Evolutionary conservation across 345 rosid species (phyloP), one percentile per base, ranked within the genome.

Genomic region (Turnera subulata): DNA sequence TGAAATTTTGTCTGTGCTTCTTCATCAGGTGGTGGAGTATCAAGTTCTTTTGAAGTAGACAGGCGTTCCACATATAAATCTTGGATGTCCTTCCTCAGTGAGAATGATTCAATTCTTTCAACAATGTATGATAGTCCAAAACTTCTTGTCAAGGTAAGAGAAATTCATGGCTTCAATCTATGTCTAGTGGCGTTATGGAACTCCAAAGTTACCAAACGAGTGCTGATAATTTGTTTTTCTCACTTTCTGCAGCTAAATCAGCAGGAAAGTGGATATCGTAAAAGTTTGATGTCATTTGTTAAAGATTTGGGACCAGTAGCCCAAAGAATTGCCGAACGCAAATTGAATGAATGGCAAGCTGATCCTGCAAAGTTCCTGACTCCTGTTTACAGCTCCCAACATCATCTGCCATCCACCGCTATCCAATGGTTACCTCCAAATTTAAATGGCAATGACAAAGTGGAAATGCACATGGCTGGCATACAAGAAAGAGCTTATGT

Each of bases 291-390:
- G 81, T 14, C 63, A 59, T 82, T 80, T 57, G 68, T 61, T 47
- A 75, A 67, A 65, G 73, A 74, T 66, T 67, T 85, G 32, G 92
- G 85, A 38, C 79, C 83, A 45, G 73, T 76, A 11, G 84, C 72
- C 16, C 69, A 53, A 59, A 78, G 56, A 66, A 49, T 80, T 29
- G 79, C 85, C 6, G 23, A 48, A 33, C 57, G 55, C 55, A 85
- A 82, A 53, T 48, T 77, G 63, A 61, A 39, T 18, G 66, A 67
- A 55, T 68, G 64, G 54, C 58, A 29, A 29, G 35, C 35, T 29
- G 35, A 29, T 3, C 35, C 35, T 3, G 5, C 35, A 29, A 4
- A 8, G 35, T 29, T 29, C 35, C 35, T 3, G 35, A n/a, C 35
- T 8, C 4, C 8, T 29, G 35, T 8, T 29, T 29, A 4, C 4